These are phyloP conservation scores for Panaeolus papilionaceus DNA, from an alignment of 768 basidiomycete species.

Conservation along the genomic window DNA sequence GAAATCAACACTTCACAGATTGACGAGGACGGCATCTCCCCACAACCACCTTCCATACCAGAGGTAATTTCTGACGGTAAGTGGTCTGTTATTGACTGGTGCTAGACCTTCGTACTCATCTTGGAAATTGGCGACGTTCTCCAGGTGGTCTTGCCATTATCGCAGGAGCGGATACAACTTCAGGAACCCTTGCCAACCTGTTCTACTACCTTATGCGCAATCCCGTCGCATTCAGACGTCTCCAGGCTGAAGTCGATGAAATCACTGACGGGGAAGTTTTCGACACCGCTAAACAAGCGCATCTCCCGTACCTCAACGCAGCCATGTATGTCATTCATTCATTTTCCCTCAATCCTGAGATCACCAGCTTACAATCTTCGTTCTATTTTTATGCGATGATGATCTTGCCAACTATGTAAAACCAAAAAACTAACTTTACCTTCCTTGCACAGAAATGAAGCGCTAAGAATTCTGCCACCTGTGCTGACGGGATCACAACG, in stretches of 20 bases:
- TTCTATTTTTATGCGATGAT: neutral
- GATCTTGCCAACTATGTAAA: neutral
- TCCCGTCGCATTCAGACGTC: slow-evolving; percentile 28
- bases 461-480: slow-evolving; percentile 44
- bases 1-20: slow-evolving; percentile 32
- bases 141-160: slow-evolving; percentile 33
- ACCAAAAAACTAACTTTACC: neutral
- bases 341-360: neutral
- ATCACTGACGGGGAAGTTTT: slow-evolving; percentile 22
- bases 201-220: slow-evolving; percentile 36
- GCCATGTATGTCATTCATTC: slow-evolving; percentile 38
- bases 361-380: neutral
- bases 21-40: slow-evolving; percentile 45
- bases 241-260: slow-evolving; percentile 36
- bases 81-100: neutral
- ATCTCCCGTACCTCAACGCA: slow-evolving; percentile 38
- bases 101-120: neutral
- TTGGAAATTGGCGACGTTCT: neutral
- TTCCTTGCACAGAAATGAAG: slow-evolving; percentile 38
- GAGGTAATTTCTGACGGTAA: slow-evolving; percentile 46
- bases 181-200: slow-evolving; percentile 32
- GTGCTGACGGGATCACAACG: slow-evolving; percentile 42
- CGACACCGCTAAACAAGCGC: slow-evolving; percentile 22
- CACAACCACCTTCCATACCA: slow-evolving; percentile 35
- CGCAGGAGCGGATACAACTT: slow-evolving; percentile 40